A percentile compares a stretch with the other conserved stretches of the same genome.
Conservation (phyloP, 192 early-diverging fungal species). For the Podila horticola region DNA sequence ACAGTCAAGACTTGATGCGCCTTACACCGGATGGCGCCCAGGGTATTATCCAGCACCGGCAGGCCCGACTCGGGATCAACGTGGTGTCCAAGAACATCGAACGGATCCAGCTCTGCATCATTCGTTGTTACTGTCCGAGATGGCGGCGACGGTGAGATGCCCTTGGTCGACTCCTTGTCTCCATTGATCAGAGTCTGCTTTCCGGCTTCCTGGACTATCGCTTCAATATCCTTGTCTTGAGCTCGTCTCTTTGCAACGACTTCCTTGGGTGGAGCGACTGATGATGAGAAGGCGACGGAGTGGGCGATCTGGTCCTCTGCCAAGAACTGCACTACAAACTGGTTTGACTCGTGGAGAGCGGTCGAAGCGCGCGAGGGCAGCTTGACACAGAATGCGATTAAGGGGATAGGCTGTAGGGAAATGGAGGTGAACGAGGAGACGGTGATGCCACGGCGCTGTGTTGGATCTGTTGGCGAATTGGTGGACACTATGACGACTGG, state of each 20-base stretch:
- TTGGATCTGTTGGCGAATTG: slow-evolving; percentile 32
- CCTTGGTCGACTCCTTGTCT: neutral
- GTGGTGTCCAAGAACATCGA: slow-evolving; percentile 54
- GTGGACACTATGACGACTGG: slow-evolving; percentile 66
- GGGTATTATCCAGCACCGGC: slow-evolving; percentile 63
- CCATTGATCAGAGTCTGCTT: slow-evolving; percentile 15
- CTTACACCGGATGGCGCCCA: slow-evolving; percentile 70
- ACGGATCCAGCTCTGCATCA: slow-evolving; percentile 41
- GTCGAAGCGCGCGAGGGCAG: slow-evolving; percentile 67
- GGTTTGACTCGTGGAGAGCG: slow-evolving; percentile 56
- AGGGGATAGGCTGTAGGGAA: slow-evolving; percentile 65
- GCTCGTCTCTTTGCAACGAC: neutral
- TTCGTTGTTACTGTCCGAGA: neutral
- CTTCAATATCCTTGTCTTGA: slow-evolving; percentile 37
- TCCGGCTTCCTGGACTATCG: slow-evolving; percentile 25
- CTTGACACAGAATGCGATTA: slow-evolving; percentile 72
- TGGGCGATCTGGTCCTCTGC: slow-evolving; percentile 63
- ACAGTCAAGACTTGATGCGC: slow-evolving; percentile 55
- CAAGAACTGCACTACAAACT: slow-evolving; percentile 71
- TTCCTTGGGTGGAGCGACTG: slow-evolving; percentile 45
- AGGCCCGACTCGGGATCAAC: slow-evolving; percentile 56
- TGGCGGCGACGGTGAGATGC: neutral
- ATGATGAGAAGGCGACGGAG: slow-evolving; percentile 69
- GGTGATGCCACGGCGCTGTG: slow-evolving; percentile 66
- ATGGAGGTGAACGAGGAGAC: slow-evolving; percentile 75